These are phyloP conservation scores for Xanthoceras sorbifolium DNA, from an alignment of 345 rosid species.

Conservation along the genomic window DNA sequence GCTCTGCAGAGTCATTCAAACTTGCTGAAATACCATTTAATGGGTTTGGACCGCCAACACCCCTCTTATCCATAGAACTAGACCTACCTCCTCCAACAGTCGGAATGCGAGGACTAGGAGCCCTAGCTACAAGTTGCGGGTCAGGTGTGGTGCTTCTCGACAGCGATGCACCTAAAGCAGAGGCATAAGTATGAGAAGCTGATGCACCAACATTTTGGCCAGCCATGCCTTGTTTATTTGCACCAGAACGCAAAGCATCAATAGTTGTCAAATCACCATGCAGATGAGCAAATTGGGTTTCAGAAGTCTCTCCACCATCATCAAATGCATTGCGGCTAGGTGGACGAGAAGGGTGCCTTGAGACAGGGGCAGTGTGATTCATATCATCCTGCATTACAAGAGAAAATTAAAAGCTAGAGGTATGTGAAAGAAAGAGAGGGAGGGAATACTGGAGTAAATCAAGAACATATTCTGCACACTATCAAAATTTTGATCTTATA, in stretches of 20 bases:
- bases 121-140: slow-evolving; percentile 56
- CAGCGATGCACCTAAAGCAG: slow-evolving; percentile 60
- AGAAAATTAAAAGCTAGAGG: slow-evolving; percentile 17
- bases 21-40: slow-evolving; percentile 42
- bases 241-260: slow-evolving; percentile 37
- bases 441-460: not conserved
- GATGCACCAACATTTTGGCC: slow-evolving; percentile 40
- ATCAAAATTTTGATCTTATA: slow-evolving; percentile 12
- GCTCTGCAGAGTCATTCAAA: slow-evolving; percentile 43
- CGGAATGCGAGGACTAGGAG: slow-evolving; percentile 61
- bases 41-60: slow-evolving; percentile 31
- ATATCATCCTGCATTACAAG: slow-evolving; percentile 54
- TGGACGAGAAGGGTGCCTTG: slow-evolving; percentile 62
- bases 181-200: slow-evolving; percentile 55
- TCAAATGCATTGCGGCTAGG: slow-evolving; percentile 57
- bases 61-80: slow-evolving; percentile 51
- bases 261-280: slow-evolving; percentile 37
- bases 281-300: slow-evolving; percentile 46
- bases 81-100: slow-evolving; percentile 58
- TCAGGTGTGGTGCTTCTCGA: slow-evolving; percentile 71
- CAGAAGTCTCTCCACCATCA: slow-evolving; percentile 46
- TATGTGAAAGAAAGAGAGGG: not conserved
- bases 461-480: not conserved
- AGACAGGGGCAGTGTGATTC: slow-evolving; percentile 38
- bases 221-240: slow-evolving; percentile 36